Evolutionary conservation across 2,329 filamentous ascomycete genomes (phyloP).

Genomic region (Clonostachys byssicola): DNA sequence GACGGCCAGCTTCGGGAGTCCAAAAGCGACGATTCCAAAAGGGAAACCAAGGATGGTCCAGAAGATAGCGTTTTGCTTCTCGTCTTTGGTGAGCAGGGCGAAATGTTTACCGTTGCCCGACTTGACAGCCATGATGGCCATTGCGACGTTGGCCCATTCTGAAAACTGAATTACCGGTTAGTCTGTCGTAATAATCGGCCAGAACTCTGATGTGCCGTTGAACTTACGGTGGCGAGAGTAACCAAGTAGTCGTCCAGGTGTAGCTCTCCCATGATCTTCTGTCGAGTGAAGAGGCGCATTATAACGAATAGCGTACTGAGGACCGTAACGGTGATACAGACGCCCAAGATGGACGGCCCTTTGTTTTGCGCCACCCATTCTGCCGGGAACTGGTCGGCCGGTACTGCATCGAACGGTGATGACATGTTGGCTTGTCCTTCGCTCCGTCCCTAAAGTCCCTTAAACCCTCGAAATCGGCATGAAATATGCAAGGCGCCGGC

Average conservation of each 20-base stretch:
- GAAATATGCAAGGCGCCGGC: too few relatives aligned
- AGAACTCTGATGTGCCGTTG: not conserved
- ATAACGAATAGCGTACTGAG: constrained; percentile 7
- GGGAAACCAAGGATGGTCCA: constrained; percentile 29
- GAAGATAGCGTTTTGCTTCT: constrained; percentile 6
- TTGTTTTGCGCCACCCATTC: constrained; percentile 6
- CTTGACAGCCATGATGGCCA: constrained; percentile 9
- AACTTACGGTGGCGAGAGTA: not conserved
- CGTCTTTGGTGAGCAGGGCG: constrained; percentile 3
- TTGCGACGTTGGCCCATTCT: constrained; percentile 6
- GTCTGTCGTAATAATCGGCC: constrained; percentile 1
- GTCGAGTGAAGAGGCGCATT: constrained; percentile 6
- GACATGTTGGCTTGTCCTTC: too few relatives aligned
- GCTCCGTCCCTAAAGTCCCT: too few relatives aligned
- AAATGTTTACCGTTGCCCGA: constrained; percentile 13
- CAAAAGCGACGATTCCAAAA: constrained; percentile 30
- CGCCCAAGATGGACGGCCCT: constrained; percentile 7
- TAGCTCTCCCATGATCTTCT: constrained; percentile 5
- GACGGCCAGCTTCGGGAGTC: constrained; percentile 33
- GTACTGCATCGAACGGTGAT: too few relatives aligned
- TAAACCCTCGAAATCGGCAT: too few relatives aligned
- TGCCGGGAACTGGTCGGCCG: not conserved
- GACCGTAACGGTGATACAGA: constrained; percentile 9
- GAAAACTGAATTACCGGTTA: constrained; percentile 1
- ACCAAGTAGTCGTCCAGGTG: constrained; percentile 9